Evolutionary conservation across 1,139 yeast species (phyloP).

Genomic region (Wickerhamomyces sp.): DNA sequence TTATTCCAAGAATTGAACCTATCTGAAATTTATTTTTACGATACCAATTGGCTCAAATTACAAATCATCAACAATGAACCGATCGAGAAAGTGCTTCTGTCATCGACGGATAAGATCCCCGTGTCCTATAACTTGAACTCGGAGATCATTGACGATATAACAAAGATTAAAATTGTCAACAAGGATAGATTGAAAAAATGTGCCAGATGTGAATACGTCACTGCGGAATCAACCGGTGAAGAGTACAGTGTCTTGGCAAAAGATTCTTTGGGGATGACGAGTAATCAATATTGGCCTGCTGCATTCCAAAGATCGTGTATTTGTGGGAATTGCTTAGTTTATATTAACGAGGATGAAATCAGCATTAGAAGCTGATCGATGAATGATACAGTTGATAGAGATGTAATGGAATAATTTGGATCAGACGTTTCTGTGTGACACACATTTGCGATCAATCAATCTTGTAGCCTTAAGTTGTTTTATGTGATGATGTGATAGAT

Average conservation of each 20-base stretch:
- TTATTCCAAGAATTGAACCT: constrained; percentile 30
- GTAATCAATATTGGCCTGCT: constrained; percentile 57
- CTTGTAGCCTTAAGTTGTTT: no score
- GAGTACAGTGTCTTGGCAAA: constrained; percentile 18
- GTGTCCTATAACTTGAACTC: constrained; percentile 12
- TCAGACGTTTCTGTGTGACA: no score
- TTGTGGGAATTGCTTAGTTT: constrained; percentile 77
- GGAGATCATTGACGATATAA: constrained; percentile 37
- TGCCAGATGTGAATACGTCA: constrained; percentile 21
- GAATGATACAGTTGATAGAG: no score
- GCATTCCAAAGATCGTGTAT: constrained; percentile 73
- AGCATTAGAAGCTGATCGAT: no score
- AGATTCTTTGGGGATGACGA: constrained; percentile 27
- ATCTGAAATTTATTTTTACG: constrained; percentile 56
- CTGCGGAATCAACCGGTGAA: constrained; percentile 34
- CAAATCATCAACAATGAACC: constrained; percentile 27
- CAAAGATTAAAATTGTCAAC: constrained; percentile 32
- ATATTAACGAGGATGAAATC: constrained; percentile 7
- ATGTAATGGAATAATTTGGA: no score
- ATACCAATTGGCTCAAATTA: constrained; percentile 64
- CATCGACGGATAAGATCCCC: constrained; percentile 11
- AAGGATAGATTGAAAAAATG: constrained; percentile 20
- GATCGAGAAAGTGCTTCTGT: constrained; percentile 6
- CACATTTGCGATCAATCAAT: no score
- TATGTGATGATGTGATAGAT: no score